Base-by-base conservation (phyloP, 1,139 yeast species). In the Meyerozyma guilliermondii region DNA sequence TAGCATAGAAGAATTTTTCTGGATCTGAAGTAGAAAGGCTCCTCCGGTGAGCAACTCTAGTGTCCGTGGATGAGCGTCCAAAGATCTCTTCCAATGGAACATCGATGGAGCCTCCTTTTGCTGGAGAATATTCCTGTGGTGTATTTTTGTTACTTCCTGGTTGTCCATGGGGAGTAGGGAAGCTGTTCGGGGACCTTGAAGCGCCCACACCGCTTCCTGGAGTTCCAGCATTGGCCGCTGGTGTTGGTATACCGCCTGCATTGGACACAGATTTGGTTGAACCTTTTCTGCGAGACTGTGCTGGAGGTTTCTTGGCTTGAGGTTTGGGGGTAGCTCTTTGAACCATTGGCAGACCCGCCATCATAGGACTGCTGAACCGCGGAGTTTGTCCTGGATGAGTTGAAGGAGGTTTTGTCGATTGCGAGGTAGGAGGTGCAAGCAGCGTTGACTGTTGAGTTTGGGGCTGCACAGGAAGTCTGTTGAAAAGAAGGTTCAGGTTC, bases 1-100 rank as follows among this genome's bases (percentile, higher is more conserved):
- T 68, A 0, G 80, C 74, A 42, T 72, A 63, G 54, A 78, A 75
- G 55, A 76, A 78, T 46, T 64, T 63, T 41, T 73, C 71, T 0
- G 82, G 78, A 50, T 78, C 77, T 22, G 57, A 51, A 40, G 56
- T 57, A 1, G 77, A 72, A 41, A 78, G 63, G 40, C 74, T 78
- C 41, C 78, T 65, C 43, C 83, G 60, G 47, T 63, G 70, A 30
- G 67, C 63, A 46, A 67, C 60, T 43, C 64, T 67, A 11, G 63
- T 52, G 49, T 71, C 75, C 7, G 50, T 54, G 11, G 50, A 49
- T 20, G 51, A 51, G 14, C 53, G 49, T n/a, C 54, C 55, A 45
- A 62, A 62, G 7, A 62, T 53, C 20, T 57, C 64, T 7, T 46
- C 52, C 13, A 52, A 45, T 2, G 56, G 58, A 5, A 46, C 50